A percentile compares a stretch with the other conserved stretches of the same genome.
Conservation (phyloP, 768 basidiomycete species). For the Lentinula lateritia region DNA sequence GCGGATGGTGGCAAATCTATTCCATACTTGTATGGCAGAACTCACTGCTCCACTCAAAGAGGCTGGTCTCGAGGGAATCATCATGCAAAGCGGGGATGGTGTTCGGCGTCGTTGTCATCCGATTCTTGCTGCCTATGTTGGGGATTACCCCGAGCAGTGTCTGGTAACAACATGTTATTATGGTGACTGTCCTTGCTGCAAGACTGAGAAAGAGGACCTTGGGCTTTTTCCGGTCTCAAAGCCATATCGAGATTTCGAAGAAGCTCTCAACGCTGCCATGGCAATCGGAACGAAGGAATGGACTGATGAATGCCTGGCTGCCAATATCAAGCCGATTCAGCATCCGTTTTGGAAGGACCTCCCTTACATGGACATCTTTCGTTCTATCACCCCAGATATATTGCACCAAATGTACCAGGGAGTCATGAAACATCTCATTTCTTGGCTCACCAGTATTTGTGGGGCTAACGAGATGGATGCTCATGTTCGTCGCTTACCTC, state of each 20-base stretch:
- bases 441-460: constrained; percentile 15
- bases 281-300: background rate
- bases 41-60: constrained; percentile 17
- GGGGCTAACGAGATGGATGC: constrained; percentile 21
- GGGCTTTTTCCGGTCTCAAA: background rate
- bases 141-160: constrained; percentile 14
- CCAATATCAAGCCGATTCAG: constrained; percentile 12
- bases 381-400: constrained; percentile 16
- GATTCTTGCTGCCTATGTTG: background rate
- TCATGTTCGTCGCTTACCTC: constrained; percentile 19
- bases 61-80: constrained; percentile 4
- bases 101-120: background rate
- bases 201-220: constrained; percentile 2
- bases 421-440: constrained; percentile 19
- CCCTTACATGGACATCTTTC: constrained; percentile 17
- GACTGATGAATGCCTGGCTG: constrained; percentile 3
- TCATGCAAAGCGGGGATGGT: constrained; percentile 20
- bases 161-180: constrained; percentile 12
- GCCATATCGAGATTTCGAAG: background rate
- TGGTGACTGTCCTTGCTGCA: constrained; percentile 11
- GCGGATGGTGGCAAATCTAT: constrained; percentile 17
- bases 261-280: background rate
- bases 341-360: constrained; percentile 21
- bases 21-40: constrained; percentile 20
- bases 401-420: constrained; percentile 23